Evolutionary conservation across 2,329 filamentous ascomycete species (phyloP).

Genomic region (Xylogone sp.): DNA sequence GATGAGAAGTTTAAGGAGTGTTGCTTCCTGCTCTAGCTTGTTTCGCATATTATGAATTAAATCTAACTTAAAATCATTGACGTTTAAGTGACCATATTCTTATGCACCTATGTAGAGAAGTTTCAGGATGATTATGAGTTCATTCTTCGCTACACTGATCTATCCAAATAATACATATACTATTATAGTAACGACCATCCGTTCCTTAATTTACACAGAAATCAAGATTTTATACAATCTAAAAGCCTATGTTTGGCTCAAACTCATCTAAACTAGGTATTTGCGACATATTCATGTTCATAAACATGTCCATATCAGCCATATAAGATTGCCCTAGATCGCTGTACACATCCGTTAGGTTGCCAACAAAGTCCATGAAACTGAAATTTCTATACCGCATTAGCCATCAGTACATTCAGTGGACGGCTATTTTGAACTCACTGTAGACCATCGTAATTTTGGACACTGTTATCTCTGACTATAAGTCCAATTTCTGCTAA

Average conservation of each 20-base stretch:
- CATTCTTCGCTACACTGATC: too few relatives aligned
- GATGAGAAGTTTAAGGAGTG: too few relatives aligned
- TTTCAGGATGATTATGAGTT: too few relatives aligned
- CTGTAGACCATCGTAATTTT: not conserved
- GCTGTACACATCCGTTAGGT: constrained; percentile 4
- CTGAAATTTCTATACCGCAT: not conserved
- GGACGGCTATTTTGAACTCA: constrained; percentile 5
- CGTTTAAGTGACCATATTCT: too few relatives aligned
- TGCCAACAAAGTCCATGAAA: constrained; percentile 4
- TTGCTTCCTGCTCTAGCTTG: too few relatives aligned
- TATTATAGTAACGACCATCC: too few relatives aligned
- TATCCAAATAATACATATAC: too few relatives aligned
- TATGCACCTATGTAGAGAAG: too few relatives aligned
- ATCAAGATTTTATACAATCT: not conserved
- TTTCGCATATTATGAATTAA: too few relatives aligned
- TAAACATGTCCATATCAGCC: constrained; percentile 12
- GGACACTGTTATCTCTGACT: constrained; percentile 2
- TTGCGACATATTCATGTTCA: constrained; percentile 6
- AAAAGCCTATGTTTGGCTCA: not conserved
- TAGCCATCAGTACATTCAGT: not conserved
- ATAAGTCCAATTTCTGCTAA: constrained; percentile 8
- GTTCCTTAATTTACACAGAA: too few relatives aligned
- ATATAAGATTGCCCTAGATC: constrained; percentile 10
- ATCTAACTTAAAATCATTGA: too few relatives aligned
- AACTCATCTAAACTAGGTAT: not conserved